A percentile compares a stretch with the other conserved stretches of the same genome.
Conservation (phyloP, 2,329 filamentous ascomycete genomes). For the Pseudogymnoascus sp. region DNA sequence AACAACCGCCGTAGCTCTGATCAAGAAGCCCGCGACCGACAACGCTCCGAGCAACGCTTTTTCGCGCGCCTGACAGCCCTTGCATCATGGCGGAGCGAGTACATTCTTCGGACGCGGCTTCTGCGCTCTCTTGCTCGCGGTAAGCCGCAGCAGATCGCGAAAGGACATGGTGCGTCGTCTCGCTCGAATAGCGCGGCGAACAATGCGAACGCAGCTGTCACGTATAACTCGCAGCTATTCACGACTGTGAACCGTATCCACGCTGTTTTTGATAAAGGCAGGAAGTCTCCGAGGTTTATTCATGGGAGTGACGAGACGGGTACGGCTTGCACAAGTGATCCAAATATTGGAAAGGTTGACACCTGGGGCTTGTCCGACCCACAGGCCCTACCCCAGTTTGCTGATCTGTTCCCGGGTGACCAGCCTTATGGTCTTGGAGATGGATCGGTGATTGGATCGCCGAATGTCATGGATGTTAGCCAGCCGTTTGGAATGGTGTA, state of each 20-base stretch:
- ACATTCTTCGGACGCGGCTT: conserved; percentile 77
- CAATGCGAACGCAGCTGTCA: conserved; percentile 65
- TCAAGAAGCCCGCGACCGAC: conserved; percentile 40
- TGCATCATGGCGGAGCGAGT: conserved; percentile 95
- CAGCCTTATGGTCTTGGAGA: conserved; percentile 69
- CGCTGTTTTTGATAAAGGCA: conserved; percentile 64
- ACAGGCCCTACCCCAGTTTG: conserved; percentile 66
- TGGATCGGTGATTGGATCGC: conserved; percentile 64
- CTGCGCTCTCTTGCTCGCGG: conserved; percentile 74
- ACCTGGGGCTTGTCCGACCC: conserved; percentile 75
- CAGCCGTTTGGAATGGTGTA: conserved; percentile 75
- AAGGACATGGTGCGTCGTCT: conserved; percentile 43
- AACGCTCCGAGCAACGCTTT: conserved; percentile 65
- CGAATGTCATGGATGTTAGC: conserved; percentile 87
- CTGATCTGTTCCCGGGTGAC: conserved; percentile 66
- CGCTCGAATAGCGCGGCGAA: conserved; percentile 40
- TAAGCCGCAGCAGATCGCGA: conserved; percentile 57
- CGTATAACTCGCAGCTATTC: conserved; percentile 76
- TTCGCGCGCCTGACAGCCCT: conserved; percentile 76
- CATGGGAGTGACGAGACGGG: conserved; percentile 77
- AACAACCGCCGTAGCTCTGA: conserved; percentile 34
- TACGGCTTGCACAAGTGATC: conserved; percentile 73
- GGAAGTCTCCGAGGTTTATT: conserved; percentile 68
- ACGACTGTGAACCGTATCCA: conserved; percentile 74
- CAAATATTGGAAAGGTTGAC: conserved; percentile 64